These are phyloP conservation scores for Xylaria arbuscula DNA, from an alignment of 2,329 filamentous ascomycete genomes.

Conservation along the genomic window DNA sequence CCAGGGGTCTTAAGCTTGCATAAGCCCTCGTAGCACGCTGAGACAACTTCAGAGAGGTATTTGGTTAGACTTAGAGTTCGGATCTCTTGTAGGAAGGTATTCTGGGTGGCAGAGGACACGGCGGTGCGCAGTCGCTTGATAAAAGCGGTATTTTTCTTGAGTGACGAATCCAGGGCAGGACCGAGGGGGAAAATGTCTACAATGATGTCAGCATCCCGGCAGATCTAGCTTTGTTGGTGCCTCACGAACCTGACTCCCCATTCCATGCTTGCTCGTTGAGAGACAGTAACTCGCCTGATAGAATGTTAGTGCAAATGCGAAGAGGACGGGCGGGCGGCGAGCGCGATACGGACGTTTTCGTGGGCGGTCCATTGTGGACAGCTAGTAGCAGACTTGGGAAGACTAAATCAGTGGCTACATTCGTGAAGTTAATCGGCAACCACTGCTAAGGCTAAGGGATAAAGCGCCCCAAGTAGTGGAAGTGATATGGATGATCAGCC, in stretches of 20 bases:
- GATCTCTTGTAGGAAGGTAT: conserved; percentile 90
- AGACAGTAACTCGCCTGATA: conserved; percentile 85
- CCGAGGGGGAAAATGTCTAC: conserved; percentile 82
- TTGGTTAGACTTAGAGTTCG: conserved; percentile 91
- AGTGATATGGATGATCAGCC: conserved; percentile 55
- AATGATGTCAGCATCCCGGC: conserved; percentile 37
- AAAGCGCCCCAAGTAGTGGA: conserved; percentile 54
- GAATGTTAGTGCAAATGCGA: conserved; percentile 13
- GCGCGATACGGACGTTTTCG: conserved; percentile 66
- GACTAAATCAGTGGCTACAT: conserved; percentile 57
- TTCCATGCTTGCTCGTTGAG: conserved; percentile 90
- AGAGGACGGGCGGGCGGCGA: neutral
- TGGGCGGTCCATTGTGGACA: conserved; percentile 70
- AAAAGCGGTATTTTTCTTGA: conserved; percentile 98
- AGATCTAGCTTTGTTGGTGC: conserved; percentile 9
- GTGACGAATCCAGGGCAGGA: conserved; percentile 86
- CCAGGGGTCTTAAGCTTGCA: conserved; percentile 90
- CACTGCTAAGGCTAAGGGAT: conserved; percentile 63
- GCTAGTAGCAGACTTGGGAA: conserved; percentile 50
- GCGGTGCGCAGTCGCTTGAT: conserved; percentile 95
- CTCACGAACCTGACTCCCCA: conserved; percentile 78
- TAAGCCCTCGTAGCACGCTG: conserved; percentile 93
- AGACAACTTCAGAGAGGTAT: conserved; percentile 96
- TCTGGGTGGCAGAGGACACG: conserved; percentile 80
- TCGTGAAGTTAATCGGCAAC: conserved; percentile 51